Evolutionary conservation across 2,329 filamentous ascomycete species (phyloP).

Genomic region (Sporothrix schenckii): DNA sequence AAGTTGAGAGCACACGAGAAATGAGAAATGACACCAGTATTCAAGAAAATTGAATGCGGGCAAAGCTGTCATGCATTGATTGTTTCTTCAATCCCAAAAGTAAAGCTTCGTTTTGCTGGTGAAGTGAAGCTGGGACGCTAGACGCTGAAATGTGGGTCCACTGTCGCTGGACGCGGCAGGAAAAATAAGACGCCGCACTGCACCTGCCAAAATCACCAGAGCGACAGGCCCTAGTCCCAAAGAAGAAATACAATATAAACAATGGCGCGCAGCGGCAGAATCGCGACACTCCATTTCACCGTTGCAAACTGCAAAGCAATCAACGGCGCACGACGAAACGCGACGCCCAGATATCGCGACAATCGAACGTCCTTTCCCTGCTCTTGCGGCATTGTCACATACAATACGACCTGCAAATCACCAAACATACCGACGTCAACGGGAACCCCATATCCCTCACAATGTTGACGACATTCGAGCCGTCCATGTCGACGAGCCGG

Average conservation of each 20-base stretch:
- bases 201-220: slow-evolving; percentile 30
- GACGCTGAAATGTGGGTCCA: slow-evolving; percentile 26
- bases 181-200: slow-evolving; percentile 28
- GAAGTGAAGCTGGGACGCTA: slow-evolving; percentile 23
- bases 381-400: not conserved
- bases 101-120: not conserved
- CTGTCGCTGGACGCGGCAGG: slow-evolving; percentile 4
- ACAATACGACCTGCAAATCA: not conserved
- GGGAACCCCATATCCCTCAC: not conserved
- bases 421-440: not conserved
- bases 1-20: not conserved
- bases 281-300: not conserved
- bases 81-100: not conserved
- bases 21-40: not conserved
- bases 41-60: not conserved
- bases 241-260: slow-evolving; percentile 31
- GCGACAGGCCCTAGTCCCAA: slow-evolving; percentile 33
- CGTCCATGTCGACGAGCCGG: slow-evolving; percentile 68
- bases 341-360: not conserved
- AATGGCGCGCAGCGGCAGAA: slow-evolving; percentile 24
- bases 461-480: slow-evolving; percentile 67
- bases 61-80: not conserved
- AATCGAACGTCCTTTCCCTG: not conserved
- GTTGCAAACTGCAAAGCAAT: not conserved
- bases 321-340: not conserved